phyloP scores from a whole-genome alignment of 495 filamentous ascomycete genomes.

The Xylaria scruposa region DNA sequence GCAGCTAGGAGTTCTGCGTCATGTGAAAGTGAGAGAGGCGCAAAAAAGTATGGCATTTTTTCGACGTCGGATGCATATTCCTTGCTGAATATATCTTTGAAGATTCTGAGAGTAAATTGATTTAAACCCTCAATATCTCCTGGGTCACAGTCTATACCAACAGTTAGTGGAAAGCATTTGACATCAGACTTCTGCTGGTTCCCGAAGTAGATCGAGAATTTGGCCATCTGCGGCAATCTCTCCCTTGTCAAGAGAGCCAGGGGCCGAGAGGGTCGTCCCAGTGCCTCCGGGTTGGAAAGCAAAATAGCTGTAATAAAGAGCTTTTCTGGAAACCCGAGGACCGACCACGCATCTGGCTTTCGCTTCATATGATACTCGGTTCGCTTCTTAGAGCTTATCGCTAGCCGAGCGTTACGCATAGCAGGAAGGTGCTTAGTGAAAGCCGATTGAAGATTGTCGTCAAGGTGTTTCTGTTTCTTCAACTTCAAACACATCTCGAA shows the following conservation, averaged over 20 bases:
- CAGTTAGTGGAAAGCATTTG: conserved; percentile 44
- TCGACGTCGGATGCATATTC: conserved; percentile 66
- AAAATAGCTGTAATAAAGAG: conserved; percentile 72
- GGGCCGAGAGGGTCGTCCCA: conserved; percentile 67
- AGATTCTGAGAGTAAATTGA: conserved; percentile 75
- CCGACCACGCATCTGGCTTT: conserved; percentile 80
- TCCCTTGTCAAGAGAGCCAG: conserved; percentile 76
- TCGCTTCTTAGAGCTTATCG: conserved; percentile 76
- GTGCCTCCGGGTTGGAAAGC: conserved; percentile 61
- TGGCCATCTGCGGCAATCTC: conserved; percentile 66
- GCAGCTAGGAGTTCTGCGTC: conserved; percentile 33
- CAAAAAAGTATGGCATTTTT: conserved; percentile 85
- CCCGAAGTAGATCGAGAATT: conserved; percentile 74
- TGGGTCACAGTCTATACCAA: conserved; percentile 48
- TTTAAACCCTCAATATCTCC: conserved; percentile 61
- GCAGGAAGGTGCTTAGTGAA: conserved; percentile 76
- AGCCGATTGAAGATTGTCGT: conserved; percentile 74
- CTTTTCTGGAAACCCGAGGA: conserved; percentile 55
- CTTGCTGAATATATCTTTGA: conserved; percentile 91
- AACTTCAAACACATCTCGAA: conserved; percentile 83
- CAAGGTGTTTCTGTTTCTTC: conserved; percentile 68
- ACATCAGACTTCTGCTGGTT: conserved; percentile 65
- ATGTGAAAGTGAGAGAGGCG: conserved; percentile 58
- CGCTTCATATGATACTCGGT: conserved; percentile 75
- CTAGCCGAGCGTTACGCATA: conserved; percentile 91